phyloP scores from a whole-genome alignment of 164 flowering plant species.

The Saururus chinensis region DNA sequence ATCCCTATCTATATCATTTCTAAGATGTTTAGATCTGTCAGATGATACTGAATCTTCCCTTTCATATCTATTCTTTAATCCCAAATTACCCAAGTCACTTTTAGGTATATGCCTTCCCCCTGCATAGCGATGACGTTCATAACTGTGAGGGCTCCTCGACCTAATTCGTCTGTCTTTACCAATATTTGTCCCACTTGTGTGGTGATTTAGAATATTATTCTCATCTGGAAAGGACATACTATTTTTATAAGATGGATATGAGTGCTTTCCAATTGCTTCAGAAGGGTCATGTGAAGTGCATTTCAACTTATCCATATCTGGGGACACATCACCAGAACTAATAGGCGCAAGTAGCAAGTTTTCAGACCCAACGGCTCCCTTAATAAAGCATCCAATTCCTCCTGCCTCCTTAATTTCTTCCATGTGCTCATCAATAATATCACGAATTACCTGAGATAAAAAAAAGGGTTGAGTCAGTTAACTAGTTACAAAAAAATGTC shows the following conservation, averaged over 20 bases:
- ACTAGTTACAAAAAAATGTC: background rate
- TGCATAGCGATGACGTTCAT: conserved; percentile 12
- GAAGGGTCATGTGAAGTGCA: conserved; percentile 8
- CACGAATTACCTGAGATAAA: conserved; percentile 50
- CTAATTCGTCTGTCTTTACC: conserved; percentile 13
- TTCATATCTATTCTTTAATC: conserved; percentile 16
- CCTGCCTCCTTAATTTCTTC: conserved; percentile 74
- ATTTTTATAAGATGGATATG: conserved; percentile 9
- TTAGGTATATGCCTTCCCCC: conserved; percentile 1
- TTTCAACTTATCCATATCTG: conserved; percentile 11
- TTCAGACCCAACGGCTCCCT: conserved; percentile 27
- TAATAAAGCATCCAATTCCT: conserved; percentile 52
- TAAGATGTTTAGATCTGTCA: conserved; percentile 14
- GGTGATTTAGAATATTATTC: conserved; percentile 7
- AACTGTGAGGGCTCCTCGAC: conserved; percentile 29
- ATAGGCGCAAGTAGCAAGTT: conserved; percentile 10
- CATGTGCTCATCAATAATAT: conserved; percentile 83
- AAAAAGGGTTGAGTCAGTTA: no score
- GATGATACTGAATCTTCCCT: conserved; percentile 22
- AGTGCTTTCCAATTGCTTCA: conserved; percentile 10
- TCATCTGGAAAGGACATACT: conserved; percentile 4
- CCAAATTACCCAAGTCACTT: conserved; percentile 21
- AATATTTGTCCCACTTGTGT: conserved; percentile 7
- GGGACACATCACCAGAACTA: conserved; percentile 6
- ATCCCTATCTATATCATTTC: conserved; percentile 6